phyloP scores from a whole-genome alignment of 768 basidiomycete genomes.

The Pseudohyphozyma bogoriensis region DNA sequence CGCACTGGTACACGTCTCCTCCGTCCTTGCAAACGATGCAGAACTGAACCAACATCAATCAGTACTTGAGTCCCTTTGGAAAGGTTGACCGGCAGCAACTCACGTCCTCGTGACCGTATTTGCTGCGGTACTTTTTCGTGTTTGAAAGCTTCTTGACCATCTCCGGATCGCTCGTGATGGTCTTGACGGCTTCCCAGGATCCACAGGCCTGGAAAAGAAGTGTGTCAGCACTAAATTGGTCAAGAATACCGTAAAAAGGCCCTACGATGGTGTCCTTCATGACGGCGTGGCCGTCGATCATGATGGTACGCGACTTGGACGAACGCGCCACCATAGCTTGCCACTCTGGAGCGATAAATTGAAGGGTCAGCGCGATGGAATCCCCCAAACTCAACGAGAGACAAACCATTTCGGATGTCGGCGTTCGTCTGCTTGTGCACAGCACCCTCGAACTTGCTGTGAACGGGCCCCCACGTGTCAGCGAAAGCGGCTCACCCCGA shows the following conservation, averaged over 20 bases:
- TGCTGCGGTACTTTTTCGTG: slow-evolving; percentile 39
- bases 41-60: slow-evolving; percentile 31
- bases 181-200: slow-evolving; percentile 23
- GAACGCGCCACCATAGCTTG: background rate
- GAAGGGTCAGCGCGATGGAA: background rate
- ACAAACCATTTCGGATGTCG: slow-evolving; percentile 30
- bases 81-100: background rate
- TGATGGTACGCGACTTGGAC: slow-evolving; percentile 2
- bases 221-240: background rate
- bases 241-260: background rate
- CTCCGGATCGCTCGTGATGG: slow-evolving; percentile 12
- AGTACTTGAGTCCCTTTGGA: background rate
- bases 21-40: slow-evolving; percentile 55
- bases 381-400: background rate
- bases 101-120: slow-evolving; percentile 49
- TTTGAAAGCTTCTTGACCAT: background rate
- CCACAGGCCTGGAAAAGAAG: background rate
- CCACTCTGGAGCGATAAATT: slow-evolving; percentile 2
- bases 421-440: slow-evolving; percentile 32
- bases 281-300: slow-evolving; percentile 14
- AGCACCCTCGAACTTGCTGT: slow-evolving; percentile 50
- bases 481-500: slow-evolving; percentile 33
- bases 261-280: slow-evolving; percentile 8
- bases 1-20: slow-evolving; percentile 47
- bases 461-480: background rate